These are phyloP conservation scores for Botrytis cinerea DNA, from an alignment of 2,329 filamentous ascomycete genomes.

Conservation along the genomic window DNA sequence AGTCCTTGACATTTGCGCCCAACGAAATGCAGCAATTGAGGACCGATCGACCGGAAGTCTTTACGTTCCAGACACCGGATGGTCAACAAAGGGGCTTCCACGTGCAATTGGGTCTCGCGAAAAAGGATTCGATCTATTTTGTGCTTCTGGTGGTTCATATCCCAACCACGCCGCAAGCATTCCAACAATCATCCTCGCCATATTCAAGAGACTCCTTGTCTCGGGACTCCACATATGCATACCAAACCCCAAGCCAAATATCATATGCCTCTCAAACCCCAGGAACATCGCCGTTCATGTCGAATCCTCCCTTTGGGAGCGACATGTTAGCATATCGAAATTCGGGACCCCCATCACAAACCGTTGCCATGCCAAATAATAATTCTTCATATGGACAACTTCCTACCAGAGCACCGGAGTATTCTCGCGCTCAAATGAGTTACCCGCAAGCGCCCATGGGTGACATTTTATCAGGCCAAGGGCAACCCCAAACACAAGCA, in stretches of 20 bases:
- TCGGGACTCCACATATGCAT: conserved; percentile 40
- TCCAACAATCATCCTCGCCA: conserved; percentile 35
- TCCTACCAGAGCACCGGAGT: conserved; percentile 48
- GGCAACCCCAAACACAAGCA: conserved; percentile 43
- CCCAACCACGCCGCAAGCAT: conserved; percentile 35
- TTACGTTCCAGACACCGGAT: conserved; percentile 55
- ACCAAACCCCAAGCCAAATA: conserved; percentile 35
- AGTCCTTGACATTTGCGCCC: conserved; percentile 54
- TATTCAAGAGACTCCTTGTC: conserved; percentile 37
- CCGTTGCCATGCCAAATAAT: conserved; percentile 43
- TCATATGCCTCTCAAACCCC: conserved; percentile 31
- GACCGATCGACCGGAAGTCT: conserved; percentile 55
- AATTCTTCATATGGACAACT: conserved; percentile 51
- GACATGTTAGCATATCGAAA: conserved; percentile 36
- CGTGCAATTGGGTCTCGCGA: conserved; percentile 58
- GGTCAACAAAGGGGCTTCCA: conserved; percentile 54
- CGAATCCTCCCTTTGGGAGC: conserved; percentile 30
- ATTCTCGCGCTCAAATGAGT: conserved; percentile 43
- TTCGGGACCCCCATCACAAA: conserved; percentile 31
- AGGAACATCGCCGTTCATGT: conserved; percentile 33
- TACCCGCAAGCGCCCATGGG: conserved; percentile 56
- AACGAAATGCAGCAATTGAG: conserved; percentile 56
- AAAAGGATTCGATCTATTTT: conserved; percentile 63
- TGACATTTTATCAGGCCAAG: conserved; percentile 46
- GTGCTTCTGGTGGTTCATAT: conserved; percentile 49